Conservation (phyloP, 495 filamentous ascomycete genomes). For the Entonaema liquescens region DNA sequence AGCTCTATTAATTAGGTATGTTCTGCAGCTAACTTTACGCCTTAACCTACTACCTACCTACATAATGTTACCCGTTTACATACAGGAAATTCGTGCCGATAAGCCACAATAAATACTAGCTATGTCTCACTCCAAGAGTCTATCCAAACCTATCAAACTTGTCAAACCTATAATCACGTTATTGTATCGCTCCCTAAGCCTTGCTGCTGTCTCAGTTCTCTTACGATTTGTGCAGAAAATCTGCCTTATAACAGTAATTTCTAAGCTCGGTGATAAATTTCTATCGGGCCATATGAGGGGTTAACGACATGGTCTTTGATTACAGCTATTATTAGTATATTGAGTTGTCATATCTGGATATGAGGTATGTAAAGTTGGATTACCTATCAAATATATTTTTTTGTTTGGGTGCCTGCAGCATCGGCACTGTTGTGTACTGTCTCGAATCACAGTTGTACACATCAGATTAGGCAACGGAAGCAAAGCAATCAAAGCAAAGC, state of each 20-base stretch:
- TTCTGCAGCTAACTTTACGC: not conserved
- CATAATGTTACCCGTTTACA: not conserved
- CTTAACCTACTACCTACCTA: no score
- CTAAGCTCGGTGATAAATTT: conserved; percentile 3
- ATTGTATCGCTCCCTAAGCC: conserved; percentile 27
- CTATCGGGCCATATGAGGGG: conserved; percentile 9
- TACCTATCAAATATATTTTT: not conserved
- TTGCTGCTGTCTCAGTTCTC: conserved; percentile 39
- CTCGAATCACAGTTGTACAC: conserved; percentile 11
- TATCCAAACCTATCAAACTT: conserved; percentile 35
- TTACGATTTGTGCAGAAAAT: conserved; percentile 40
- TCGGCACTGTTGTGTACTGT: not conserved
- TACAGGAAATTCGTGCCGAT: conserved; percentile 12
- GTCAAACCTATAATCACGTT: conserved; percentile 22
- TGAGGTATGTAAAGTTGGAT: not conserved
- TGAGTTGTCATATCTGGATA: conserved; percentile 8
- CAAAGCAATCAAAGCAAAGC: conserved; percentile 9
- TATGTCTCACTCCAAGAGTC: conserved; percentile 34
- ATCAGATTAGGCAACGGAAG: conserved; percentile 12
- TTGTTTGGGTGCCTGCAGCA: conserved; percentile 7
- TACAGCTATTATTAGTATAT: conserved; percentile 30
- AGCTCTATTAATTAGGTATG: not conserved
- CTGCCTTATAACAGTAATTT: conserved; percentile 28
- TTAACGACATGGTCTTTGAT: conserved; percentile 11
- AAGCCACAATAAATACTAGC: conserved; percentile 32